Conservation (phyloP, 2,329 filamentous ascomycete species). For the Microcyclosporella mali region DNA sequence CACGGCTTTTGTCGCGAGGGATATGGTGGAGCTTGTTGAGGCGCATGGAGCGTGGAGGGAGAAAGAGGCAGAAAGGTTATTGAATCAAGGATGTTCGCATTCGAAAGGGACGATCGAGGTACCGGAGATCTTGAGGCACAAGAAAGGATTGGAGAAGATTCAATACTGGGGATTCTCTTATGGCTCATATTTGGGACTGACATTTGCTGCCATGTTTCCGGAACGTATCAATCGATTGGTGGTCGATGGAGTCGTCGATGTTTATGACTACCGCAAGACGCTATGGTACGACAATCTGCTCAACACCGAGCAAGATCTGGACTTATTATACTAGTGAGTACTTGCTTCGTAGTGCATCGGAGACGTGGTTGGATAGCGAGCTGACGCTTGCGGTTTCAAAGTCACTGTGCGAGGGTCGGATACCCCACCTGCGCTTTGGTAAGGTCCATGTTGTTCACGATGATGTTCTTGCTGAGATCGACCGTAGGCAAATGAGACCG, state of each 20-base stretch:
- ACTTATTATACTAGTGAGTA: constrained; percentile 42
- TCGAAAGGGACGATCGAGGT: neutral
- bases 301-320: constrained; percentile 41
- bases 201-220: constrained; percentile 39
- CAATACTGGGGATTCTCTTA: constrained; percentile 40
- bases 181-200: constrained; percentile 40
- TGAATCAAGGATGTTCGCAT: neutral
- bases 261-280: constrained; percentile 31
- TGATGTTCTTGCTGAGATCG: no score
- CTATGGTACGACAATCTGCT: constrained; percentile 37
- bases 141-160: constrained; percentile 31
- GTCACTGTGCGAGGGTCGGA: constrained; percentile 40
- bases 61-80: constrained; percentile 20
- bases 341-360: no score
- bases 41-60: constrained; percentile 31
- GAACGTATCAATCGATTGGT: constrained; percentile 33
- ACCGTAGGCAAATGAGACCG: constrained; percentile 24
- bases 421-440: constrained; percentile 35
- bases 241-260: constrained; percentile 44
- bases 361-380: no score
- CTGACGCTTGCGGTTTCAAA: no score
- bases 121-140: constrained; percentile 10
- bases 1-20: constrained; percentile 43
- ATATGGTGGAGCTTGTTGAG: constrained; percentile 47
- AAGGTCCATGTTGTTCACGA: no score